phyloP scores from a whole-genome alignment of 805 yeast genomes.

The Barnettozyma californica region DNA sequence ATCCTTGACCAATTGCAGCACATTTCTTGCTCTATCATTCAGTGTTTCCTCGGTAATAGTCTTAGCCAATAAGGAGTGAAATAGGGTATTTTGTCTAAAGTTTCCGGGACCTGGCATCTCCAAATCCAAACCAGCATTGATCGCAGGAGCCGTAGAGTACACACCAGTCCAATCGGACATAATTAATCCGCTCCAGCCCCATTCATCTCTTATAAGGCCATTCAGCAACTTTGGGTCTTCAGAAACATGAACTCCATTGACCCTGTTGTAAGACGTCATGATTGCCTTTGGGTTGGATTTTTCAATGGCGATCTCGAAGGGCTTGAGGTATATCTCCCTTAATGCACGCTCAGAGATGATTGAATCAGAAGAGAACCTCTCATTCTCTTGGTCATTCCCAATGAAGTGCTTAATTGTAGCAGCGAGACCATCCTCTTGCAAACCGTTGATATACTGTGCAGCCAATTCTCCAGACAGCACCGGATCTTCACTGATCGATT shows the following conservation, averaged over 20 bases:
- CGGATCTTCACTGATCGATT: constrained; percentile 58
- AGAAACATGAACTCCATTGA: constrained; percentile 53
- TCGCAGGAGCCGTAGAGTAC: constrained; percentile 39
- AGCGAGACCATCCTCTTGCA: constrained; percentile 42
- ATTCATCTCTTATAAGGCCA: constrained; percentile 46
- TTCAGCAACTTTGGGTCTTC: constrained; percentile 37
- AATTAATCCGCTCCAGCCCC: constrained; percentile 48
- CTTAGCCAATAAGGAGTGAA: constrained; percentile 31
- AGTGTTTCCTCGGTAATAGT: constrained; percentile 35
- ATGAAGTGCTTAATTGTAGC: constrained; percentile 32
- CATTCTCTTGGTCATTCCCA: constrained; percentile 56
- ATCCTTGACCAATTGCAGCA: constrained; percentile 43
- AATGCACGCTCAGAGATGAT: constrained; percentile 52
- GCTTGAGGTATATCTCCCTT: constrained; percentile 55
- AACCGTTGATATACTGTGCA: constrained; percentile 43
- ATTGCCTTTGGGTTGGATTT: constrained; percentile 45
- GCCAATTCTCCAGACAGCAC: constrained; percentile 39
- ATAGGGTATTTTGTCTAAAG: constrained; percentile 38
- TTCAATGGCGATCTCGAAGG: constrained; percentile 53
- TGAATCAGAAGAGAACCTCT: constrained; percentile 41
- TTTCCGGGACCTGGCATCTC: constrained; percentile 62
- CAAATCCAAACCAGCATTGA: constrained; percentile 52
- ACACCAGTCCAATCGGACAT: constrained; percentile 66
- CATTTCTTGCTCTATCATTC: constrained; percentile 43
- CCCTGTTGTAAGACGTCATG: constrained; percentile 58